Conservation (phyloP, 805 yeast genomes). For the Candida verbasci region DNA sequence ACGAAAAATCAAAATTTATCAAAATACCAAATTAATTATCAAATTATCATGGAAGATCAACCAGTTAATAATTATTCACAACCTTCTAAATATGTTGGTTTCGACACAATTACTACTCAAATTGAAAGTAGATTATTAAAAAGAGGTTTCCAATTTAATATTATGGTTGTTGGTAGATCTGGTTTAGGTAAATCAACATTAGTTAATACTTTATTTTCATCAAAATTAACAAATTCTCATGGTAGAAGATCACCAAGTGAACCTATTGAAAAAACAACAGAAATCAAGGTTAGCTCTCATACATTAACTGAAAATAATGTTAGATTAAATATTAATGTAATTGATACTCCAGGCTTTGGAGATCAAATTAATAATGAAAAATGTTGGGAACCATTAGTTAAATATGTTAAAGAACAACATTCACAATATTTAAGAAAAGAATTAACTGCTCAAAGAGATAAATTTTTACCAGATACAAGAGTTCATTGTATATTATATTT, state of each 20-base stretch:
- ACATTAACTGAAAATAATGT: conserved; percentile 82
- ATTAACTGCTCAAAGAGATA: conserved; percentile 90
- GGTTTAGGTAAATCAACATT: conserved; percentile 94
- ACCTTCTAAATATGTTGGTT: conserved; percentile 86
- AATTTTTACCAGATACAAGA: conserved; percentile 76
- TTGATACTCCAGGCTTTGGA: conserved; percentile 98
- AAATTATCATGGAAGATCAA: not conserved
- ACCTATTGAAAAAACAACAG: conserved; percentile 83
- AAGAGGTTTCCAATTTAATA: conserved; percentile 89
- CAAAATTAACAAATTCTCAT: conserved; percentile 67
- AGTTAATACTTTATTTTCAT: conserved; percentile 83
- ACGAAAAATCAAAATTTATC: not conserved
- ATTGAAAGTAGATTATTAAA: conserved; percentile 89
- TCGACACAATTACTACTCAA: conserved; percentile 93
- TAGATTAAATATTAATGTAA: conserved; percentile 75
- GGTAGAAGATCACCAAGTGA: conserved; percentile 68
- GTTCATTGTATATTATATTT: conserved; percentile 92
- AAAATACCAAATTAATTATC: not conserved
- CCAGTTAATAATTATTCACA: conserved; percentile 17
- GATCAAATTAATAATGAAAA: conserved; percentile 93
- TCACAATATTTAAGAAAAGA: conserved; percentile 87
- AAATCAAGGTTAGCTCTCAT: conserved; percentile 69
- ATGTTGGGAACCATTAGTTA: conserved; percentile 95
- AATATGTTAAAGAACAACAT: conserved; percentile 93
- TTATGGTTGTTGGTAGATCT: conserved; percentile 87